Base-by-base conservation (phyloP, 306 rosid species). In the Abrus pulchellus region DNA sequence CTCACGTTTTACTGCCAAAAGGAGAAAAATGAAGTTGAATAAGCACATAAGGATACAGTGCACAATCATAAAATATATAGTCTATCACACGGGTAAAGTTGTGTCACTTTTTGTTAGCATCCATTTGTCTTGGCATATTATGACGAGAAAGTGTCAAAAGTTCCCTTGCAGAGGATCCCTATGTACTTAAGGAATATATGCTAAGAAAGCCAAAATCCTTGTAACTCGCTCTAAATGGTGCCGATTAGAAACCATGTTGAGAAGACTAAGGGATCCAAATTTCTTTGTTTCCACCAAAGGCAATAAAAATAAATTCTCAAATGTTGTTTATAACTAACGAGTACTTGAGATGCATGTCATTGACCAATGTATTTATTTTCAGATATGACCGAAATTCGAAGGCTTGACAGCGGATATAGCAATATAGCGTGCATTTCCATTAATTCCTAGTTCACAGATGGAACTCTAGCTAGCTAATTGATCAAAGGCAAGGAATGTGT, bases 81-180 rank as follows among this genome's bases (percentile, higher is more conserved):
- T 78, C 33, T 53, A 76, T 50, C 75, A 14, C 59, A 73, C 77
- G 74, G 68, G 81, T n/a, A 73, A 83, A 83, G 83, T 63, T 55
- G 54, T 33, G 78, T 52, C 65, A 54, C 82, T 84, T 77, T 86
- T 87, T 84, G 86, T 87, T 81, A 84, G 82, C 88, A 73, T 87
- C 82, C 79, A 81, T 74, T 81, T 87, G 90, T 87, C 88, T 47
- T 68, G 77, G 90, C 81, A 87, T 87, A 84, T 83, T 81, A 69
- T 81, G 84, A 87, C 48, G 77, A 87, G 79, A 84, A 86, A 77
- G 85, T 72, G 65, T 83, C 82, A 83, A 81, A 83, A 81, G 87
- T 78, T 69, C 81, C 83, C 82, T 80, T 68, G 83, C 83, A 74
- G 85, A 74, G 81, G 83, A 83, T 88, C 88, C 77, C 87, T 53